These are phyloP conservation scores for Davidsoniella virescens DNA, from an alignment of 2,329 filamentous ascomycete genomes.

Conservation along the genomic window DNA sequence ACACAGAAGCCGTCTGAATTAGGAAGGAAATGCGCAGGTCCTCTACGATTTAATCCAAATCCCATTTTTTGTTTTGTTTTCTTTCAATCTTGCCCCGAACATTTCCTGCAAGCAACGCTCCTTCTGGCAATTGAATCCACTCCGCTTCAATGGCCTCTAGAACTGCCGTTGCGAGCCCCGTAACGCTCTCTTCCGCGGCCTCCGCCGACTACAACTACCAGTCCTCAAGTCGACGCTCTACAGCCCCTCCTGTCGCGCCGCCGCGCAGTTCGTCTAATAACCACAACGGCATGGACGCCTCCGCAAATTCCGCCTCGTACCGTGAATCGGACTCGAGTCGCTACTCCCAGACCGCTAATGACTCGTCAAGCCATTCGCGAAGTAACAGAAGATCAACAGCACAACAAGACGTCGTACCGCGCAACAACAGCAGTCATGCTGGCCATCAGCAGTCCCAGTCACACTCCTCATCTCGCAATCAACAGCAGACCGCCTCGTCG, in stretches of 20 bases:
- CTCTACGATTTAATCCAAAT: too few relatives aligned
- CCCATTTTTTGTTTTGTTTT: neutral
- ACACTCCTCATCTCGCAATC: neutral
- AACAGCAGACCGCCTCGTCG: slow-evolving; percentile 1
- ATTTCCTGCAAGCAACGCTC: neutral
- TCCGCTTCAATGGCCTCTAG: slow-evolving; percentile 27
- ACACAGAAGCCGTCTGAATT: neutral
- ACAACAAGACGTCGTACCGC: slow-evolving; percentile 21
- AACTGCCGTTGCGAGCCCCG: slow-evolving; percentile 27
- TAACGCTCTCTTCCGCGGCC: slow-evolving; percentile 24
- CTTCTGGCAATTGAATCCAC: slow-evolving; percentile 21
- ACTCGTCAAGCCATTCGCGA: slow-evolving; percentile 6
- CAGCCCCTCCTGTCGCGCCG: slow-evolving; percentile 56
- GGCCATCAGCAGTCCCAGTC: slow-evolving; percentile 1
- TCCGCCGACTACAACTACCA: slow-evolving; percentile 23
- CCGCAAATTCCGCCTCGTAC: slow-evolving; percentile 2
- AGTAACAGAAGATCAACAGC: slow-evolving; percentile 16
- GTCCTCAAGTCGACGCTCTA: slow-evolving; percentile 33
- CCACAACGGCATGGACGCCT: slow-evolving; percentile 18
- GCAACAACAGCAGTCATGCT: slow-evolving; percentile 19
- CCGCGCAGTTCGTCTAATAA: slow-evolving; percentile 65
- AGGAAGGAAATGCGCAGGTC: too few relatives aligned
- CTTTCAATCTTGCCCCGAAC: neutral
- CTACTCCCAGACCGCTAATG: slow-evolving; percentile 19
- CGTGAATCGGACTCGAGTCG: slow-evolving; percentile 8